These are phyloP conservation scores for Coleophoma cylindrospora DNA, from an alignment of 2,329 filamentous ascomycete genomes.

Conservation along the genomic window DNA sequence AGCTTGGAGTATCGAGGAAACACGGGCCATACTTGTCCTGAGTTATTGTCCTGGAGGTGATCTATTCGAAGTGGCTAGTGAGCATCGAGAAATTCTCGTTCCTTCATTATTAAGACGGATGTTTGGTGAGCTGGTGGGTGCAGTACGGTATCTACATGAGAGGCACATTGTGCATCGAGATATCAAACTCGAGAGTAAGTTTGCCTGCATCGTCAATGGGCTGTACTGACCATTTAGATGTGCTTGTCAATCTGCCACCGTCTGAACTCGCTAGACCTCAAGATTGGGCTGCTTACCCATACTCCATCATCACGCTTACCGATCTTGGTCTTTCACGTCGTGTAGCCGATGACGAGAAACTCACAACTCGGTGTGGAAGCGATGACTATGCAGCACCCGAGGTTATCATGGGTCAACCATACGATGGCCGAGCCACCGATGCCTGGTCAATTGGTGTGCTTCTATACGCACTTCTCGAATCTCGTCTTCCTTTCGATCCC, in stretches of 20 bases:
- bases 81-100: conserved; percentile 62
- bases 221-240: conserved; percentile 49
- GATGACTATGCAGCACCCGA: conserved; percentile 98
- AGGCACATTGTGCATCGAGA: conserved; percentile 90
- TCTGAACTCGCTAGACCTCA: conserved; percentile 58
- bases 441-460: conserved; percentile 94
- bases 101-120: conserved; percentile 73
- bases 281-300: conserved; percentile 71
- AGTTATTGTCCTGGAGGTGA: conserved; percentile 93
- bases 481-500: conserved; percentile 88
- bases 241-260: conserved; percentile 79
- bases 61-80: conserved; percentile 84
- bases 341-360: conserved; percentile 77
- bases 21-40: conserved; percentile 77
- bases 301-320: conserved; percentile 82
- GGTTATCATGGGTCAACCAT: conserved; percentile 90
- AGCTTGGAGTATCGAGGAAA: conserved; percentile 82
- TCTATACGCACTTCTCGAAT: conserved; percentile 88
- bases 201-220: conserved; percentile 15
- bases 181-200: conserved; percentile 94
- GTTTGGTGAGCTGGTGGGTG: conserved; percentile 83
- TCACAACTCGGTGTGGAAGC: conserved; percentile 91
- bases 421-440: conserved; percentile 87
- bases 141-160: conserved; percentile 79
- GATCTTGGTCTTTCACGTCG: conserved; percentile 87